These are phyloP conservation scores for Backusella circina DNA, from an alignment of 192 early-diverging fungal species.

Conservation along the genomic window DNA sequence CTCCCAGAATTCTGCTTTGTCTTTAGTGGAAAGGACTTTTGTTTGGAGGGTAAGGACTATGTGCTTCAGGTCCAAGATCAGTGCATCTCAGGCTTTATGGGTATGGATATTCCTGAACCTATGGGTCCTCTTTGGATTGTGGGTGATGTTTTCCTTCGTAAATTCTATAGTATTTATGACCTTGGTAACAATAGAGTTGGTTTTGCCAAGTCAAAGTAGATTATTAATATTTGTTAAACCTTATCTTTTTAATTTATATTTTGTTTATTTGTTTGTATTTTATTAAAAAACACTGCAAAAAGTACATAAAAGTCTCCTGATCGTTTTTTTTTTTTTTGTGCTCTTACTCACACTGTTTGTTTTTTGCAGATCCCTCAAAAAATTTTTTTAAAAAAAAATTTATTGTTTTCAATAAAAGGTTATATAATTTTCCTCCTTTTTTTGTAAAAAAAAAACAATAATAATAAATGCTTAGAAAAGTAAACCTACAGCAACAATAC, in stretches of 20 bases:
- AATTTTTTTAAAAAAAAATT: no score
- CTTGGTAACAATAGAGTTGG: conserved; percentile 71
- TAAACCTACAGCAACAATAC: not conserved
- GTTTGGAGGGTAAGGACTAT: conserved; percentile 58
- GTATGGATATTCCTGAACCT: conserved; percentile 79
- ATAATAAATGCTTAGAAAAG: not conserved
- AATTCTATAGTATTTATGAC: conserved; percentile 73
- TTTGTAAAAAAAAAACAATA: not conserved
- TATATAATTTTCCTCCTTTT: not conserved
- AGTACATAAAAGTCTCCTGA: not conserved
- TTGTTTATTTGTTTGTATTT: not conserved
- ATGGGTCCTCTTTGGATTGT: conserved; percentile 79
- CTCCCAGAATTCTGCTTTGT: conserved; percentile 74
- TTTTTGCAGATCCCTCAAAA: not conserved
- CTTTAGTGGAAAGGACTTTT: conserved; percentile 53
- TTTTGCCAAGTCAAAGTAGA: conserved; percentile 39
- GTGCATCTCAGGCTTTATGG: conserved; percentile 86
- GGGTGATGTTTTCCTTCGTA: conserved; percentile 83
- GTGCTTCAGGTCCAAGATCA: conserved; percentile 58
- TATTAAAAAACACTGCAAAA: not conserved
- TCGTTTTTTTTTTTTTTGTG: not conserved
- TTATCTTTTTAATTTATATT: not conserved
- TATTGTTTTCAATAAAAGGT: not conserved
- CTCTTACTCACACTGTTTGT: not conserved
- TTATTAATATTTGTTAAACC: not conserved